phyloP scores from a whole-genome alignment of 208 protist species.

The Lotmaria passim region DNA sequence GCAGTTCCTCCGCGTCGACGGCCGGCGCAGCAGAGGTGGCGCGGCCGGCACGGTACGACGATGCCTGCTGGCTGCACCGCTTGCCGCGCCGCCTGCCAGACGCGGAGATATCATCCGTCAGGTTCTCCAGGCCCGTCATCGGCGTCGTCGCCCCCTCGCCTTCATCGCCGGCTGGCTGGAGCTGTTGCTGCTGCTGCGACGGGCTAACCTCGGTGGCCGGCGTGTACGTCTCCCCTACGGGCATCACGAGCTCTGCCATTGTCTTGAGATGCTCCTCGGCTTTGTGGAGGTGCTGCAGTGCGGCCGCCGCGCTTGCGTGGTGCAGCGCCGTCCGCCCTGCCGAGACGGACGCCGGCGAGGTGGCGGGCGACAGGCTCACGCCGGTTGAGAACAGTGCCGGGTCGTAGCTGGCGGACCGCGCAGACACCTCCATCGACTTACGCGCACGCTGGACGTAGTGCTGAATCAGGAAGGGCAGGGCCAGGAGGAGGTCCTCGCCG shows the following conservation, averaged over 20 bases:
- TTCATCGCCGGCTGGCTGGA: neutral
- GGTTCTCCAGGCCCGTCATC: conserved; percentile 14
- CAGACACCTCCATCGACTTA: conserved; percentile 50
- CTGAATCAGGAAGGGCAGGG: conserved; percentile 68
- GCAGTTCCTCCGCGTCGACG: neutral
- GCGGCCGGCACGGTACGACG: neutral
- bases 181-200: conserved; percentile 13
- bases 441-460: conserved; percentile 63
- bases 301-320: conserved; percentile 22
- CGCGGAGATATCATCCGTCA: neutral
- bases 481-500: conserved; percentile 61
- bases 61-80: neutral
- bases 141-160: neutral
- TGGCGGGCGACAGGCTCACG: neutral
- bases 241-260: conserved; percentile 33
- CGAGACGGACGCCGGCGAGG: conserved; percentile 10
- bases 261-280: conserved; percentile 27
- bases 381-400: conserved; percentile 27
- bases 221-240: neutral
- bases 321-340: conserved; percentile 11
- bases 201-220: conserved; percentile 3
- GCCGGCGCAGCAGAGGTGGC: conserved; percentile 8
- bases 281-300: conserved; percentile 33
- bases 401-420: conserved; percentile 59
- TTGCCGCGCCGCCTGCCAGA: conserved; percentile 4